Evolutionary conservation across 495 filamentous ascomycete genomes (phyloP), one percentile per base, ranked within the genome.

Genomic region (Symbiotaphrina buchneri): DNA sequence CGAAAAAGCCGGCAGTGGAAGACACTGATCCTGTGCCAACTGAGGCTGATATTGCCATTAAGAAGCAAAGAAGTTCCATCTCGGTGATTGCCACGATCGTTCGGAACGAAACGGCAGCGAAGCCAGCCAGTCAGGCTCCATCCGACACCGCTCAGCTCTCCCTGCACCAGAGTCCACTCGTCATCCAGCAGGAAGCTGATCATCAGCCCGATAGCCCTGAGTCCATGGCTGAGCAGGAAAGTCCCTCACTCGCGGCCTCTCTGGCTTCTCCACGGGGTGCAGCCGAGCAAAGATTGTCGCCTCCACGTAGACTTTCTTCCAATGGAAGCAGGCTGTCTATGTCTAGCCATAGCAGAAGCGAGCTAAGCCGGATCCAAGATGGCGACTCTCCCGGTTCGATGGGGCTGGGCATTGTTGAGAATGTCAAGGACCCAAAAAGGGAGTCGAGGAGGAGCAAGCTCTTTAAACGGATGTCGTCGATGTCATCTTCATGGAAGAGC

Each of bases 21-120:
- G n/a, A n/a, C n/a, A n/a, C n/a, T n/a, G n/a, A n/a, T n/a, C n/a
- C n/a, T n/a, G n/a, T n/a, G n/a, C n/a, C n/a, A n/a, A n/a, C n/a
- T n/a, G n/a, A n/a, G n/a, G n/a, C n/a, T n/a, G n/a, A n/a, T n/a
- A n/a, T n/a, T n/a, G n/a, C n/a, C n/a, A n/a, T n/a, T n/a, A n/a
- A n/a, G n/a, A n/a, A n/a, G n/a, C n/a, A n/a, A n/a, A n/a, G n/a
- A n/a, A n/a, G n/a, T n/a, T 83, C 77, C 8, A 63, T 87, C 6
- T 80, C 82, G 21, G 79, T 87, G 6, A 82, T 75, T 0, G 74
- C 81, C 18, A 67, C 71, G 14, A 83, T 85, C 24, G 51, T 85
- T 18, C 63, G 77, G 18, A 70, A 78, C 48, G 59, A 21, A 47
- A 34, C 35, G 18, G 30, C 21, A 37, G 47, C 11, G 44, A 48